A percentile compares a stretch with the other conserved stretches of the same genome.
Evolutionary conservation across 2,329 filamentous ascomycete genomes (phyloP).

Genomic region (Thyridium curvatum): DNA sequence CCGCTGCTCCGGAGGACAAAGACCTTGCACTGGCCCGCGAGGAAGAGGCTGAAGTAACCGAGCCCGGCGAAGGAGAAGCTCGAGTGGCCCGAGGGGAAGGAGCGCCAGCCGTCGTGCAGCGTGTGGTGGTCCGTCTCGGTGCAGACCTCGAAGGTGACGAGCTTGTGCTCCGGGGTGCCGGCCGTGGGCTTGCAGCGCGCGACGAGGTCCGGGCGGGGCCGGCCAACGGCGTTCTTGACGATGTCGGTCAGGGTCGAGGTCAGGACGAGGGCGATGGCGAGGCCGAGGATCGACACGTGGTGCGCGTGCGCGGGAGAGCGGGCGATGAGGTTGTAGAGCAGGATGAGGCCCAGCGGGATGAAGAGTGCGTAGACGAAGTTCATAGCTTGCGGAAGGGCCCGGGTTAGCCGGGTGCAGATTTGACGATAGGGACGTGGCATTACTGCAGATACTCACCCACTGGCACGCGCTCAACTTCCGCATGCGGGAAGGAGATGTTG

Average conservation of each 20-base stretch:
- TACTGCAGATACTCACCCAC: constrained; percentile 48
- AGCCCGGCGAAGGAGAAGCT: constrained; percentile 75
- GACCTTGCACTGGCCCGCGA: constrained; percentile 60
- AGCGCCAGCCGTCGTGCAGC: constrained; percentile 78
- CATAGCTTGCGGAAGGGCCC: constrained; percentile 42
- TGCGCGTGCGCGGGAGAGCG: constrained; percentile 68
- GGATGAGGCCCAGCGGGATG: constrained; percentile 61
- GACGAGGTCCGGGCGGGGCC: constrained; percentile 50
- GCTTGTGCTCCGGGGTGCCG: constrained; percentile 38
- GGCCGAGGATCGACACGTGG: constrained; percentile 78
- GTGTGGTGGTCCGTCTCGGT: constrained; percentile 62
- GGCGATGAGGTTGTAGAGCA: constrained; percentile 56
- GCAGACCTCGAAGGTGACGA: constrained; percentile 65
- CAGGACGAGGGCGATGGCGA: constrained; percentile 70
- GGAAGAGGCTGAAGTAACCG: constrained; percentile 65
- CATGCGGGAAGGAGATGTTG: constrained; percentile 79
- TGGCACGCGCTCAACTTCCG: constrained; percentile 74
- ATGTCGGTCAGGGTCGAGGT: constrained; percentile 82
- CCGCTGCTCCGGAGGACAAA: constrained; percentile 28
- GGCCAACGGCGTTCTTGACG: constrained; percentile 81
- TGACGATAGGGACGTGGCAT: too few species aligned
- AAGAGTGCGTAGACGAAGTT: constrained; percentile 75
- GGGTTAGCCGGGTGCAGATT: constrained; percentile 2
- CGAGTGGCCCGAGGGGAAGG: constrained; percentile 75
- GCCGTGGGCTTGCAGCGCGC: constrained; percentile 71